Evolutionary conservation across 306 rosid genomes (phyloP).

Genomic region (Sophora flavescens): DNA sequence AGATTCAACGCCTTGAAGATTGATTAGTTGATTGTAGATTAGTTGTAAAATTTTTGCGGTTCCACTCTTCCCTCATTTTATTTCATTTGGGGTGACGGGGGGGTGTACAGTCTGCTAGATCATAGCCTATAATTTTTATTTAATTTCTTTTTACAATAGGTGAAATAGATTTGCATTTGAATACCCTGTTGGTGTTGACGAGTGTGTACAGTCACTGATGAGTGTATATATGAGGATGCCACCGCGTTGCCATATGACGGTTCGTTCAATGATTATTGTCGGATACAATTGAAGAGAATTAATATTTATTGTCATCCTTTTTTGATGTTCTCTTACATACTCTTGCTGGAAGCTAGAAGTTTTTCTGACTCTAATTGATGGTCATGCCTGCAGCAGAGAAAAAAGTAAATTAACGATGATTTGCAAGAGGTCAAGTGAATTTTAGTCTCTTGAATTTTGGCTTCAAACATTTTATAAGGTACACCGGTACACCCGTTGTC

Average conservation of each 20-base stretch:
- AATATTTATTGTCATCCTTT: not conserved
- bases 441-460: too few relatives aligned
- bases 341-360: not conserved
- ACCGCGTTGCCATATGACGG: constrained; percentile 22
- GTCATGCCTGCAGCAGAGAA: not conserved
- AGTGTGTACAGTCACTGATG: constrained; percentile 52
- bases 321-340: not conserved
- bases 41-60: constrained; percentile 36
- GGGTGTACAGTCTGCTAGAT: constrained; percentile 57
- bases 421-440: too few relatives aligned
- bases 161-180: constrained; percentile 25
- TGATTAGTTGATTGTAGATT: constrained; percentile 49
- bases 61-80: not conserved
- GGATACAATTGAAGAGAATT: constrained; percentile 29
- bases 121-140: constrained; percentile 44
- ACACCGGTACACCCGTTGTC: too few relatives aligned
- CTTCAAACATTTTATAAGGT: too few relatives aligned
- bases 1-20: constrained; percentile 74
- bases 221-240: constrained; percentile 59
- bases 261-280: constrained; percentile 41
- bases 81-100: constrained; percentile 16
- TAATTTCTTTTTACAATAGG: constrained; percentile 41
- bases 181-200: constrained; percentile 33
- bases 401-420: not conserved
- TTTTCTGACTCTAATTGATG: not conserved